A percentile compares a stretch with the other conserved stretches of the same genome.
Evolutionary conservation across 2,329 filamentous ascomycete genomes (phyloP).

Genomic region (Microsporum audouinii): DNA sequence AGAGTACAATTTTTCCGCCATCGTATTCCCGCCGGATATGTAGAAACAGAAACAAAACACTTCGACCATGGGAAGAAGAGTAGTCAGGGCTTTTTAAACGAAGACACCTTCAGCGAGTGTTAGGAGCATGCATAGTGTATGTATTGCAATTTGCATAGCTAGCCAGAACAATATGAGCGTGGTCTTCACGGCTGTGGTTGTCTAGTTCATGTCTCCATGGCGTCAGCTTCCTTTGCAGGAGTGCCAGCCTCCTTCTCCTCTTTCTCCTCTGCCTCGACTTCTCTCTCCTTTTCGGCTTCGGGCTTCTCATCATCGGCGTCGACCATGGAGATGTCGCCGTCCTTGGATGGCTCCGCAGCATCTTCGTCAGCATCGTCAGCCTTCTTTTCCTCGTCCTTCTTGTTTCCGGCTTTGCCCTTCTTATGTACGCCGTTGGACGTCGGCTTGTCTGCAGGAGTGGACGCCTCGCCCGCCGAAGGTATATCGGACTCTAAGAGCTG

Average conservation of each 20-base stretch:
- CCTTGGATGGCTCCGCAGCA: constrained; percentile 19
- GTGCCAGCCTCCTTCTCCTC: constrained; percentile 1
- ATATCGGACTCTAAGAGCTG: constrained; percentile 58
- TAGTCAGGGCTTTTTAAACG: neutral
- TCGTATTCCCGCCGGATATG: neutral
- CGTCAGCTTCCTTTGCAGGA: neutral
- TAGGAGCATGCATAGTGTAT: neutral
- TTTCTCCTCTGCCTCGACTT: neutral
- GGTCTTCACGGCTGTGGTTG: neutral
- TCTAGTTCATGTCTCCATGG: constrained; percentile 1
- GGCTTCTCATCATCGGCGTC: constrained; percentile 10
- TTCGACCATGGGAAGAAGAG: too few species aligned
- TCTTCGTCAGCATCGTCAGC: constrained; percentile 20
- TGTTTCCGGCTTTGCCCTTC: constrained; percentile 19
- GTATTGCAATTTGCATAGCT: neutral
- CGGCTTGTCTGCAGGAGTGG: constrained; percentile 15
- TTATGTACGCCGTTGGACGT: constrained; percentile 32
- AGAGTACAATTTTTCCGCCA: neutral
- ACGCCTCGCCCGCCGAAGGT: constrained; percentile 26
- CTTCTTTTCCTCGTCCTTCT: constrained; percentile 19
- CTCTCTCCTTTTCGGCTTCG: constrained; percentile 3
- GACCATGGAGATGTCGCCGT: constrained; percentile 12
- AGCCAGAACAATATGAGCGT: neutral
- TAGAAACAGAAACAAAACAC: neutral
- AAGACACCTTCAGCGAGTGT: neutral